Percentiles rank a stretch among this genome's conserved stretches.
Conservation (phyloP, 2,329 filamentous ascomycete species). For the Aureobasidium sp. region DNA sequence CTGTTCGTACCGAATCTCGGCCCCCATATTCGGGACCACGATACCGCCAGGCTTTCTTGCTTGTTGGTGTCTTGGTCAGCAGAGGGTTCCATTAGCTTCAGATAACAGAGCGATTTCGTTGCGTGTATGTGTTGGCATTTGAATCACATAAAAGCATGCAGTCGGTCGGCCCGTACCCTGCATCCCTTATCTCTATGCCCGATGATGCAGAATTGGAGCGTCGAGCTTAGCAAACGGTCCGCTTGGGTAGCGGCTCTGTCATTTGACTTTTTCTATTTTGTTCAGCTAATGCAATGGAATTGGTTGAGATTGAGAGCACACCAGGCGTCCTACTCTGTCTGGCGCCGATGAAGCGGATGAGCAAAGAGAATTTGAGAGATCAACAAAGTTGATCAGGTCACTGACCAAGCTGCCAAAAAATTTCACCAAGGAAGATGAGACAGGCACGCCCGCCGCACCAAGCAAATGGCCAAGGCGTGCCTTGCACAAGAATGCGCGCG, state of each 20-base stretch:
- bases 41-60: not conserved
- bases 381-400: not conserved
- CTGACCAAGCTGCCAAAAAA: not conserved
- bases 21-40: not conserved
- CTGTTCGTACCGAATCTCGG: not conserved
- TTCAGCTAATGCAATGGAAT: not conserved
- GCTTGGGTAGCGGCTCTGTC: not conserved
- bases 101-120: not conserved
- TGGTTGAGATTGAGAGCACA: not conserved
- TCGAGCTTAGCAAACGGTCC: not conserved
- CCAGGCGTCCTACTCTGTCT: not conserved
- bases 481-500: not conserved
- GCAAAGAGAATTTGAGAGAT: not conserved
- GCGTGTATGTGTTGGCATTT: not conserved
- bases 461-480: slow-evolving; percentile 1
- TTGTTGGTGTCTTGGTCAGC: not conserved
- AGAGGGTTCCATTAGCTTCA: not conserved
- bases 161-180: not conserved
- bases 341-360: not conserved
- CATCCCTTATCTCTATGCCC: not conserved
- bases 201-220: not conserved
- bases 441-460: not conserved
- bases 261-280: not conserved
- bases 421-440: not conserved
- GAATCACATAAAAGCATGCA: not conserved